Base-by-base conservation (phyloP, 768 basidiomycete species). In the Mycena metata region DNA sequence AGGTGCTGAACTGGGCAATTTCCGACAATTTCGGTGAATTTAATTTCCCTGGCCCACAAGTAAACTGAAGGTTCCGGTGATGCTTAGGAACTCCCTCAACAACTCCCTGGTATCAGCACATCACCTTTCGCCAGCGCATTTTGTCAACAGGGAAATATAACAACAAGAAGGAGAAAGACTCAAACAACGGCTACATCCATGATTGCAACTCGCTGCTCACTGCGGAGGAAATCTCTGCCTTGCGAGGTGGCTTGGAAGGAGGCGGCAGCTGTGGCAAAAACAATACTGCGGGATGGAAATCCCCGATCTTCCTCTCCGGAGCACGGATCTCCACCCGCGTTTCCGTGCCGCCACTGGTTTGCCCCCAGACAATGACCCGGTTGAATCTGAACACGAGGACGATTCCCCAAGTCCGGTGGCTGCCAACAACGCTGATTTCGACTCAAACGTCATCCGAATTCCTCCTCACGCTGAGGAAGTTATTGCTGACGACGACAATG, bases 61-160 rank as follows among this genome's bases (percentile, higher is more conserved):
- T n/a, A n/a, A n/a, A n/a, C n/a, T n/a, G n/a, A n/a, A n/a, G n/a
- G n/a, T n/a, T n/a, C n/a, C n/a, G n/a, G n/a, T n/a, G n/a, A n/a
- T n/a, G n/a, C n/a, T n/a, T n/a, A n/a, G n/a, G n/a, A n/a, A n/a
- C n/a, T n/a, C n/a, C n/a, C n/a, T n/a, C n/a, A n/a, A n/a, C n/a
- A n/a, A n/a, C n/a, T n/a, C n/a, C n/a, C n/a, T n/a, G n/a, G n/a
- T n/a, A n/a, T n/a, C n/a, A 69, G 35, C 68, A 69, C 35, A 69
- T 69, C 26, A 6, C 30, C 24, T 12, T 69, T 6, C 57, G 68
- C 0, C 68, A 69, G 35, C 62, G 43, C 0, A 64, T 69, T 16
- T n/a, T 69, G 0, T 24, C 62, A 6, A 60, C 68, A 6, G 68
- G 68, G 6, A 24, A 60, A 49, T 69, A n/a, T 36, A 69, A 30